A percentile compares a stretch with the other conserved stretches of the same genome.
phyloP scores from a whole-genome alignment of 2,329 filamentous ascomycete genomes.

The Arachnomyces sp. region DNA sequence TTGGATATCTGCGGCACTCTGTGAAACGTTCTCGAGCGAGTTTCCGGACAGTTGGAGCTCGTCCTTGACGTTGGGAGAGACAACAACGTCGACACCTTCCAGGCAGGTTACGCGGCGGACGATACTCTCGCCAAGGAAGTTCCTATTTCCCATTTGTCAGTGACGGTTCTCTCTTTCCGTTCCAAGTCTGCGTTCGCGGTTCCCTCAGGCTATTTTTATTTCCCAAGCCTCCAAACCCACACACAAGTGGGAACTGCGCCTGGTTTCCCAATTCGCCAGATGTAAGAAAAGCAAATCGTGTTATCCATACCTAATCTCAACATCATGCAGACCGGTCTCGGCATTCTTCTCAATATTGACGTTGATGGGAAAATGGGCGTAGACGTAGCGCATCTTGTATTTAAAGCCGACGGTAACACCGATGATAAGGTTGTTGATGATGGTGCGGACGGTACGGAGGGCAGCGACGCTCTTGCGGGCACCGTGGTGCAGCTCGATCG shows the following conservation, averaged over 20 bases:
- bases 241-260: no score
- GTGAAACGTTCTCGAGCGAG: constrained; percentile 94
- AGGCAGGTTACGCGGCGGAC: constrained; percentile 87
- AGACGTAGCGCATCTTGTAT: constrained; percentile 99
- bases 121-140: constrained; percentile 99
- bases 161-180: no score
- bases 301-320: constrained; percentile 87
- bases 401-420: constrained; percentile 99
- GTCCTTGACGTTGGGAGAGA: constrained; percentile 92
- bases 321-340: constrained; percentile 79
- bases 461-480: constrained; percentile 95
- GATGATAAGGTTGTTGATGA: constrained; percentile 98
- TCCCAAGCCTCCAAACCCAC: no score
- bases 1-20: constrained; percentile 98
- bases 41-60: constrained; percentile 90
- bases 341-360: constrained; percentile 96
- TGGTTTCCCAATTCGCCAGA: neutral
- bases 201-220: no score
- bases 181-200: no score
- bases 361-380: constrained; percentile 99
- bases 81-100: constrained; percentile 80
- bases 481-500: constrained; percentile 98
- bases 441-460: constrained; percentile 92
- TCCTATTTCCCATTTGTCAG: constrained; percentile 46
- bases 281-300: neutral